Percentiles rank a stretch among this genome's conserved stretches.
phyloP scores from a whole-genome alignment of 768 basidiomycete species.

The Kwoniella botswanensis region DNA sequence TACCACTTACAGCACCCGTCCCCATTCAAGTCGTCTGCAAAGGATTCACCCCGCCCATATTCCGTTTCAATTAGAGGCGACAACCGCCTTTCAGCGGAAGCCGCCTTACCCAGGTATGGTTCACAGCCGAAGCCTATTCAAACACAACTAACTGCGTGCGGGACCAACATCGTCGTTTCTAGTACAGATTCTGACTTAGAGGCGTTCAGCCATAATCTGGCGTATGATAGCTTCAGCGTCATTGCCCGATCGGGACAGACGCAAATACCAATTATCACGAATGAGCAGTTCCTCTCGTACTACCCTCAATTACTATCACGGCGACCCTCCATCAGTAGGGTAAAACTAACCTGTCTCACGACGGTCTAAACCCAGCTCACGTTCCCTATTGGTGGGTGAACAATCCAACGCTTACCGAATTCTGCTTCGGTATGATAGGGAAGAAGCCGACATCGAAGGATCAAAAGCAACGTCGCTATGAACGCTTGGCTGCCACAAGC shows the following conservation, averaged over 20 bases:
- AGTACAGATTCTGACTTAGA: constrained; percentile 82
- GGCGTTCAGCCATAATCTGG: constrained; percentile 84
- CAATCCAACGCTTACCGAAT: constrained; percentile 76
- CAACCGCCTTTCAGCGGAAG: constrained; percentile 62
- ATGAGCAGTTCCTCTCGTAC: constrained; percentile 83
- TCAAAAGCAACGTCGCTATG: constrained; percentile 83
- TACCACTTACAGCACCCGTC: constrained; percentile 73
- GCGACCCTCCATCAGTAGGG: constrained; percentile 78
- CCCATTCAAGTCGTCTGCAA: constrained; percentile 78
- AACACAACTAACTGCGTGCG: constrained; percentile 70
- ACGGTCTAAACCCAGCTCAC: constrained; percentile 66
- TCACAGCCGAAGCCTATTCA: constrained; percentile 72
- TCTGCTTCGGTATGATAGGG: constrained; percentile 80
- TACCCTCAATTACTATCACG: constrained; percentile 78
- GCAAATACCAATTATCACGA: constrained; percentile 81
- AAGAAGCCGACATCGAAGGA: constrained; percentile 80
- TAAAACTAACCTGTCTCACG: constrained; percentile 77
- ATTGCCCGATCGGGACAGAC: constrained; percentile 63
- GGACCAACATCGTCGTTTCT: constrained; percentile 74
- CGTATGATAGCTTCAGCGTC: constrained; percentile 80
- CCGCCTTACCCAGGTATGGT: constrained; percentile 66
- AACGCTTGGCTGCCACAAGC: constrained; percentile 76
- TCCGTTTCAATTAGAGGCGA: constrained; percentile 66
- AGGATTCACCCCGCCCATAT: constrained; percentile 72
- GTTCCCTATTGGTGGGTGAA: constrained; percentile 78